Percentiles rank a stretch among this genome's conserved stretches.
phyloP scores from a whole-genome alignment of 305 asterid species.

The Fraxinus floribunda region DNA sequence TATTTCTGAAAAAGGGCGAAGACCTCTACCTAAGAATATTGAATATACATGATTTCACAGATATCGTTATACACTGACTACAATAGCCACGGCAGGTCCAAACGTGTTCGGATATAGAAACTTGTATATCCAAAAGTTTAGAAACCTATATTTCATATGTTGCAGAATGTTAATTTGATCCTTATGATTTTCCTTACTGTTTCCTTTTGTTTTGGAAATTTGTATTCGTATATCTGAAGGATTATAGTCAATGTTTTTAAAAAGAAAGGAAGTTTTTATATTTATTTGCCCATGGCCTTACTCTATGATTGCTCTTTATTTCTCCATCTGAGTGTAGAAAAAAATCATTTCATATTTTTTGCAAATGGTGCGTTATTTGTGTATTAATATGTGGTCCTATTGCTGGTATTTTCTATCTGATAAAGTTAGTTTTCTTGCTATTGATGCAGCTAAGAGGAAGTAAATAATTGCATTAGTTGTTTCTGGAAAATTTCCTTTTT shows the following conservation, averaged over 20 bases:
- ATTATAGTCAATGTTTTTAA: neutral
- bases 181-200: neutral
- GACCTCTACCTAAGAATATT: neutral
- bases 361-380: neutral
- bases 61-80: neutral
- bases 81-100: neutral
- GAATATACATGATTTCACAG: neutral
- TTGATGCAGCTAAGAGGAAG: neutral
- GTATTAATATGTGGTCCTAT: neutral
- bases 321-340: neutral
- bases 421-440: neutral
- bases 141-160: neutral
- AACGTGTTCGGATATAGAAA: neutral
- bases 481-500: neutral
- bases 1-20: neutral
- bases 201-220: neutral
- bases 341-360: neutral
- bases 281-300: neutral
- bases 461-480: neutral
- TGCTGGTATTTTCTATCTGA: neutral
- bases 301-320: neutral
- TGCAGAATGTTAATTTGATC: neutral
- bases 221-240: neutral
- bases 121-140: neutral
- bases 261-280: neutral